A percentile compares a stretch with the other conserved stretches of the same genome.
These are phyloP conservation scores for Salvia rosmarinus DNA, from an alignment of 257 asterid genomes.

Conservation along the genomic window DNA sequence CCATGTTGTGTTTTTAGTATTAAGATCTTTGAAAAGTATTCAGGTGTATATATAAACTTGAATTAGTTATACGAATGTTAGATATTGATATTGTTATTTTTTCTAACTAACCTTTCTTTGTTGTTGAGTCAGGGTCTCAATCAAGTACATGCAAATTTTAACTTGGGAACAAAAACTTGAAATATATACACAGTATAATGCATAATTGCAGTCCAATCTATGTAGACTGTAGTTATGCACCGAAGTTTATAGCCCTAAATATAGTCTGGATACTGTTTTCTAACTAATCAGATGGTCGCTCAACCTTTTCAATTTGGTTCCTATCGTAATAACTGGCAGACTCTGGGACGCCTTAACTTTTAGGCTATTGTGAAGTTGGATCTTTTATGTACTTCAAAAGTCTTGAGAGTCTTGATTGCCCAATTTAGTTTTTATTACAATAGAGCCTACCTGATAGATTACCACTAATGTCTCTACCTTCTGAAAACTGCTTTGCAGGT, in stretches of 20 bases:
- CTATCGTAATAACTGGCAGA: neutral
- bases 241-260: neutral
- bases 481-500: slow-evolving; percentile 49
- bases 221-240: neutral
- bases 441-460: neutral
- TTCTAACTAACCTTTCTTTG: neutral
- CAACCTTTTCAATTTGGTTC: neutral
- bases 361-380: neutral
- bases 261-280: neutral
- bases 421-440: neutral
- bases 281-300: neutral
- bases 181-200: neutral
- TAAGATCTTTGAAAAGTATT: neutral
- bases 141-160: neutral
- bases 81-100: neutral
- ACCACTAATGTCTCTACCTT: neutral
- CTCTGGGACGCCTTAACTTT: slow-evolving; percentile 1
- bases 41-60: neutral
- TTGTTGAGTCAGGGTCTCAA: neutral
- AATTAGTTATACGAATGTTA: neutral
- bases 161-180: neutral
- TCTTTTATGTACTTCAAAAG: neutral
- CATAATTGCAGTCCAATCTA: neutral
- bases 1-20: neutral
- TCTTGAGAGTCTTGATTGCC: neutral